Conservation (phyloP, 2,329 filamentous ascomycete species). For the Diaporthe destruens region DNA sequence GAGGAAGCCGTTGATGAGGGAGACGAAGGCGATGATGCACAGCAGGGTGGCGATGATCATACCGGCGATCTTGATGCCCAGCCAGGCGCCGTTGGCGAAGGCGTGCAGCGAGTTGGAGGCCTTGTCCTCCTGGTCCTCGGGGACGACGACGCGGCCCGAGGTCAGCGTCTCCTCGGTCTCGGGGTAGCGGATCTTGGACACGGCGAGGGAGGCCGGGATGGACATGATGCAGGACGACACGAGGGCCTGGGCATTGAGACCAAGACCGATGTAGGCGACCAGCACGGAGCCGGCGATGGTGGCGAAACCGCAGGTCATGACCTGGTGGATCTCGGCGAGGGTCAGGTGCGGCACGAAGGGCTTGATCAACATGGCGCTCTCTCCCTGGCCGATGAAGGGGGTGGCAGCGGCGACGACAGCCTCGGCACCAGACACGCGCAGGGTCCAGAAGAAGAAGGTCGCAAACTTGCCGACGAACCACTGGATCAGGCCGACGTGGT, state of each 20-base stretch:
- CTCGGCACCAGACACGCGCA: slow-evolving; percentile 89
- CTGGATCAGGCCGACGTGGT: slow-evolving; percentile 84
- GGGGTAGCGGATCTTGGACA: slow-evolving; percentile 90
- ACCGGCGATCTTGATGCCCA: slow-evolving; percentile 87
- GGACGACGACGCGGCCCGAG: slow-evolving; percentile 82
- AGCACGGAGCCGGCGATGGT: slow-evolving; percentile 92
- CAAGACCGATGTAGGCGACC: slow-evolving; percentile 86
- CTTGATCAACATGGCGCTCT: slow-evolving; percentile 91
- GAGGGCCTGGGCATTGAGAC: slow-evolving; percentile 85
- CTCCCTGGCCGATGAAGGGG: slow-evolving; percentile 93
- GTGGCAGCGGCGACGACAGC: slow-evolving; percentile 94
- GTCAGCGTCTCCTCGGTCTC: slow-evolving; percentile 90
- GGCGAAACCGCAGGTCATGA: slow-evolving; percentile 93
- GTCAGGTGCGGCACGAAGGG: slow-evolving; percentile 90
- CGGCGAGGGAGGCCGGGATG: slow-evolving; percentile 89
- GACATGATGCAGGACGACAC: slow-evolving; percentile 96
- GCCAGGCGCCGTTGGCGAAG: slow-evolving; percentile 86
- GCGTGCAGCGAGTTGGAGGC: slow-evolving; percentile 87
- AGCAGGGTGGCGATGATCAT: slow-evolving; percentile 86
- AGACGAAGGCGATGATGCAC: slow-evolving; percentile 84
- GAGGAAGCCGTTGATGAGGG: slow-evolving; percentile 79
- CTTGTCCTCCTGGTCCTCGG: slow-evolving; percentile 80
- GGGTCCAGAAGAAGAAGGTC: slow-evolving; percentile 89
- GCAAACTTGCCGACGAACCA: slow-evolving; percentile 93
- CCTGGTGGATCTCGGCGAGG: slow-evolving; percentile 87